Evolutionary conservation across 2,329 filamentous ascomycete genomes (phyloP), one percentile per base, ranked within the genome.

Genomic region (Dactylellina leptospora): DNA sequence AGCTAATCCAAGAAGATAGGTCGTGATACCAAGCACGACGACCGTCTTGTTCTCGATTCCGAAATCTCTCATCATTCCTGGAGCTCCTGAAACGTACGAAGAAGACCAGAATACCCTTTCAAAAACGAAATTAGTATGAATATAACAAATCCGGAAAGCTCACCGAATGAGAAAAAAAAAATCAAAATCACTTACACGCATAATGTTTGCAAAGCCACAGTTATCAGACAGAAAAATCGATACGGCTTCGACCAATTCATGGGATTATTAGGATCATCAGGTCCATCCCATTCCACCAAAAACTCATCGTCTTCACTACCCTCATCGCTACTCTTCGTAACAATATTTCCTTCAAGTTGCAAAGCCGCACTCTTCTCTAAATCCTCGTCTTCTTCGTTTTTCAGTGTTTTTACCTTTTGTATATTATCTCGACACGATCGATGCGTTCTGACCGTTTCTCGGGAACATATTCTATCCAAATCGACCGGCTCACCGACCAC

Each of bases 1-100:
- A 0, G 90, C 91, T 48, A 95, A 83, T 3, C 91, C 91, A 22
- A 91, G 78, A 6, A 95, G 83, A 77, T 95, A 96, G 0, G 88
- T 88, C 0, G 91, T 95, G 45, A 96, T 82, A 3, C 91, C 91
- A 1, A 95, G 81, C 0, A 90, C 90, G 0, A 88, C 84, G n/a
- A 88, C 79, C 0, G 86, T 87, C 30, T 85, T 82, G 11, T 81
- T 83, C 4, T 81, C 78, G 16, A 86, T 82, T 36, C 83, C 80
- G 75, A 92, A 93, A 55, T 91, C 88, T 11, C 82, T 78, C 76
- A 87, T 85, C 79, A 96, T 70, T 6, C 64, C 64, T 18, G 56
- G 30, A 4, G 50, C 54, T 6, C 64, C 64, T 23, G 88, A 86
- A 0, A 91, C 92, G 78, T 95, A 96, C 55, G 86, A 88, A 0